Evolutionary conservation across 2,329 filamentous ascomycete species (phyloP), one percentile per base, ranked within the genome.

Genomic region (Rhexocercosporidium sp.): DNA sequence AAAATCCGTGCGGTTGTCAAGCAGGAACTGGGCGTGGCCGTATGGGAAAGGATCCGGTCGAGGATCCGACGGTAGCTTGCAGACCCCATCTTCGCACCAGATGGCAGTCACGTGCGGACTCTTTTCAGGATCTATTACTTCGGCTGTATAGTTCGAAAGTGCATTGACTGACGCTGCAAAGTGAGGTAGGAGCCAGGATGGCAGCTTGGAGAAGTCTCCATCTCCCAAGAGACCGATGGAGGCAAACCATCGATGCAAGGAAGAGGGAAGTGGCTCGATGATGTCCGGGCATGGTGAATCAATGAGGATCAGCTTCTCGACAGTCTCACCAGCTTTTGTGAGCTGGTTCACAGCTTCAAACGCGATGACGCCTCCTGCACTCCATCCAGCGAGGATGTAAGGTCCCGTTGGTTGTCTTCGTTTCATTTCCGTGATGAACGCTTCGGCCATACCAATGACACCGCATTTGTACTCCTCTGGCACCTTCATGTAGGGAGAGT

Each of bases 41-140:
- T 83, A 83, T 25, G 85, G 84, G 66, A 87, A 86, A 0, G 86
- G 85, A 72, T 88, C 84, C 0, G 90, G 89, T 51, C 87, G 83
- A 47, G 89, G 89, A 77, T 91, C 89, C 59, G 85, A 84, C 6
- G 89, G 87, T 64, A 86, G 81, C 70, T 89, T 86, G 81, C 90
- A 92, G 3, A 93, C 89, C 69, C 91, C 91, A 67, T 93, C 90
- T 69, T 88, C 86, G 75, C 89, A 92, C 88, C 90, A 93, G 72
- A 93, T 87, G 46, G 87, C 82, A 70, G 86, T 86, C 3, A 89
- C 87, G 25, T 86, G 84, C 46, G 90, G 89, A 46, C 85, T 86
- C 69, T 82, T 84, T 8, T 82, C 83, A 56, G 83, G 81, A 41
- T 89, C 82, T 75, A 91, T 88, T 3, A 87, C 87, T 72, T 85